Base-by-base conservation (phyloP, 164 flowering plant species). In the Warburgia ugandensis region DNA sequence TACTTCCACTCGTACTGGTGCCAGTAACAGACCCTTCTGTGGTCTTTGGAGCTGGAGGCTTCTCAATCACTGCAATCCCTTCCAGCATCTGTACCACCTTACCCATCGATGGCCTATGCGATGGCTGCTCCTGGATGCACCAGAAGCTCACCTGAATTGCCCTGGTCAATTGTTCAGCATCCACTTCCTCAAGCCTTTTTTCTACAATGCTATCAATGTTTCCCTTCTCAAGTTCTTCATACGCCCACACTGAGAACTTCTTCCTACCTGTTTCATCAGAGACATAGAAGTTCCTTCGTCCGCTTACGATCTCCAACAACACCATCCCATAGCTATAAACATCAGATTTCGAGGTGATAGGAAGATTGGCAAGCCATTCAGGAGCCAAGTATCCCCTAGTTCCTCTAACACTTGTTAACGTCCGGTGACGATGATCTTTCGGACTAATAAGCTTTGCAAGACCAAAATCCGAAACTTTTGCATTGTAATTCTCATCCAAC, bases 361-460 rank as follows among this genome's bases (percentile, higher is more conserved):
- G 94, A 40, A 78, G 90, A 63, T 84, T 84, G 20, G 87, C 86
- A 3, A 84, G 76, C 94, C 94, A 87, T 45, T 87, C 94, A 3
- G 96, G 96, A 5, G 90, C 88, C 63, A 84, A 60, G 63, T 84
- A 87, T 5, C 96, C 96, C 56, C 90, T 60, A 0, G 90, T 87
- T 4, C 90, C 90, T 58, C 84, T 74, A 12, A 82, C 77, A 52
- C 87, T 80, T 0, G 71, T 82, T 47, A 79, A 49, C 20, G 84
- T 83, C 13, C 79, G 68, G 41, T 79, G 57, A 38, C 83, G 66
- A 45, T 76, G 81, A 47, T 77, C 91, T 60, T 77, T 82, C 3
- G 75, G 75, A 45, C 80, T 78, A 17, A 77, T 28, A 16, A 84
- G 80, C 63, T 80, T 82, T 22, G 84, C 84, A 3, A 87, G 86